Conservation (phyloP, 2,329 filamentous ascomycete genomes). For the Annulohypoxylon truncatum region DNA sequence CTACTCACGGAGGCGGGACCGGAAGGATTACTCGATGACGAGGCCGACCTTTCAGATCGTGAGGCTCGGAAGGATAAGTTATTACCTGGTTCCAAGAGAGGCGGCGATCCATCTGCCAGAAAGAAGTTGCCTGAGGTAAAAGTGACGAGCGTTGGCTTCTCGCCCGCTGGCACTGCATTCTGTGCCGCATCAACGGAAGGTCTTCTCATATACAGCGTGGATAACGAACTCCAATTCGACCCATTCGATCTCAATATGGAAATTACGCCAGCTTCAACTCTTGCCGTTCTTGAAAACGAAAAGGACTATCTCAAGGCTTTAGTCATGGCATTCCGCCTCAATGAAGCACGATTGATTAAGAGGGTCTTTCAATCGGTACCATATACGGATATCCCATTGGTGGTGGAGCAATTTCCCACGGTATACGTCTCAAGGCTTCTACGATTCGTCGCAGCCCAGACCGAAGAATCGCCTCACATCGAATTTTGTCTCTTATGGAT, state of each 20-base stretch:
- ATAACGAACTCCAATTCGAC: constrained; percentile 86
- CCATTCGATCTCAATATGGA: constrained; percentile 96
- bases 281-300: constrained; percentile 73
- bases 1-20: constrained; percentile 92
- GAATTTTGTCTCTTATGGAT: constrained; percentile 97
- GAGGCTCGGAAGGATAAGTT: constrained; percentile 84
- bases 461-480: constrained; percentile 90
- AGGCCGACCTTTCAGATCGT: constrained; percentile 87
- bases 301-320: constrained; percentile 90
- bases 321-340: constrained; percentile 97
- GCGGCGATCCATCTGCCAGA: constrained; percentile 81
- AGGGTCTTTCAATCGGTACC: constrained; percentile 89
- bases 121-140: constrained; percentile 84
- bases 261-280: constrained; percentile 87
- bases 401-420: constrained; percentile 81
- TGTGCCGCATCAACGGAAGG: constrained; percentile 96
- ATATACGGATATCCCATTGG: constrained; percentile 76
- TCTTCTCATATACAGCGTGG: constrained; percentile 90
- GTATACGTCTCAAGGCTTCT: constrained; percentile 89
- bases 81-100: constrained; percentile 87
- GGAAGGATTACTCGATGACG: constrained; percentile 83
- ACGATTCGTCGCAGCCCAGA: constrained; percentile 87
- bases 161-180: constrained; percentile 88
- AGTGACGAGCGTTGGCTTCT: constrained; percentile 86
- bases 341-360: constrained; percentile 83